Percentiles rank a stretch among this genome's conserved stretches.
phyloP scores from a whole-genome alignment of 2,329 filamentous ascomycete species.

The Microsporum audouinii region DNA sequence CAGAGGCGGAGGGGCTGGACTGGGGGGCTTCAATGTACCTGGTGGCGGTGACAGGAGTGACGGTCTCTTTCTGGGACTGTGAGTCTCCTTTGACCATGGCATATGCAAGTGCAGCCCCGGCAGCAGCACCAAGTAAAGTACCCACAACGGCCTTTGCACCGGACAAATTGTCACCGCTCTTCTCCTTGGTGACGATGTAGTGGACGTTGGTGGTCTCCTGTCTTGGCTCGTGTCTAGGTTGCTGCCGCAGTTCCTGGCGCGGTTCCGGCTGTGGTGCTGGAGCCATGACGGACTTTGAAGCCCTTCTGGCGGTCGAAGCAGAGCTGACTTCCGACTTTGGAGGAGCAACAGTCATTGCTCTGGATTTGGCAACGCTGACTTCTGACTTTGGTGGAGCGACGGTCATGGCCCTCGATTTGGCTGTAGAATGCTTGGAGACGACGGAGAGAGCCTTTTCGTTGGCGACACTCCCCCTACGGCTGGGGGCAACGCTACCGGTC shows the following conservation, averaged over 20 bases:
- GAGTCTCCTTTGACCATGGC: conserved; percentile 47
- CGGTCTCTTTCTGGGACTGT: conserved; percentile 14
- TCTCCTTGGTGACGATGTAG: conserved; percentile 22
- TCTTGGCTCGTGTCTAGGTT: conserved; percentile 13
- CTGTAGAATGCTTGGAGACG: conserved; percentile 24
- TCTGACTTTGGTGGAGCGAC: conserved; percentile 22
- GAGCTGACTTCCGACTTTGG: conserved; percentile 23
- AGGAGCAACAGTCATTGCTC: conserved; percentile 23
- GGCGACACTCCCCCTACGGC: conserved; percentile 18
- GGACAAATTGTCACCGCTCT: conserved; percentile 13
- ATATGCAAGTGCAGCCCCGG: conserved; percentile 66
- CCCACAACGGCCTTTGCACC: conserved; percentile 57
- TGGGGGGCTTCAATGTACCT: conserved; percentile 17
- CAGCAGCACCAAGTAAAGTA: conserved; percentile 66
- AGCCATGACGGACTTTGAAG: conserved; percentile 12
- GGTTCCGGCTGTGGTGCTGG: conserved; percentile 15
- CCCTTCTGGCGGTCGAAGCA: conserved; percentile 16
- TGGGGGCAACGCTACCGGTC: conserved; percentile 10
- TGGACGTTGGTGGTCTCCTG: conserved; percentile 30
- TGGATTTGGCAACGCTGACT: conserved; percentile 16
- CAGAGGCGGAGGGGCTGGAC: conserved; percentile 13
- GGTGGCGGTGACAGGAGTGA: conserved; percentile 16
- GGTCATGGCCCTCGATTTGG: conserved; percentile 21
- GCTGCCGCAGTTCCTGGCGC: conserved; percentile 16
- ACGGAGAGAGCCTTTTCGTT: conserved; percentile 23